These are phyloP conservation scores for Collybiopsis confluens DNA, from an alignment of 768 basidiomycete species.

Conservation along the genomic window DNA sequence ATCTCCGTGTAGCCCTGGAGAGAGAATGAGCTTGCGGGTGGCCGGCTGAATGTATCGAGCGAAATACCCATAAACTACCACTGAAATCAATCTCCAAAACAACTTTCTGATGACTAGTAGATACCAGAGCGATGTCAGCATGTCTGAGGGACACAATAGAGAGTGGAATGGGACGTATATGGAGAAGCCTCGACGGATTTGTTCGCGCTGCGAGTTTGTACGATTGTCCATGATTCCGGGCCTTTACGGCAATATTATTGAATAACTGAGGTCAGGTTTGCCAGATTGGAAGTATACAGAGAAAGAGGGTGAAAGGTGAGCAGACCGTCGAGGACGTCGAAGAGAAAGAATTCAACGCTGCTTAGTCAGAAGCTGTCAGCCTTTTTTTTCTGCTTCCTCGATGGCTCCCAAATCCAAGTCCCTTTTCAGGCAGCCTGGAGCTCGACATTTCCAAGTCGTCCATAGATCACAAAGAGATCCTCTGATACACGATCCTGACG, in stretches of 20 bases:
- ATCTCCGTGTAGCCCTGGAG: slow-evolving; percentile 89
- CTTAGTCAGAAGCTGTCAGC: not conserved
- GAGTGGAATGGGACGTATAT: slow-evolving; percentile 67
- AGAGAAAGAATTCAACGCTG: slow-evolving; percentile 11
- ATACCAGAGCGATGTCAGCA: slow-evolving; percentile 47
- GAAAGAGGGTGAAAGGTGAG: not conserved
- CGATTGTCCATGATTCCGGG: slow-evolving; percentile 41
- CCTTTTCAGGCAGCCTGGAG: slow-evolving; percentile 84
- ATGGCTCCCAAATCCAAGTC: slow-evolving; percentile 86
- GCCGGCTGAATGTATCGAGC: slow-evolving; percentile 5
- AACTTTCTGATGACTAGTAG: slow-evolving; percentile 94
- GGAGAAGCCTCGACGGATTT: slow-evolving; percentile 77
- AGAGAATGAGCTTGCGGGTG: slow-evolving; percentile 16
- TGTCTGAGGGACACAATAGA: slow-evolving; percentile 15
- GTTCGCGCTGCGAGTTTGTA: slow-evolving; percentile 69
- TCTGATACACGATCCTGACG: slow-evolving; percentile 89
- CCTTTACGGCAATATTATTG: slow-evolving; percentile 9
- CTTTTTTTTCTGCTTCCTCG: not conserved
- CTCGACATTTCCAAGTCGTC: slow-evolving; percentile 94
- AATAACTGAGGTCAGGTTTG: not conserved
- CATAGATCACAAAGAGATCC: slow-evolving; percentile 96
- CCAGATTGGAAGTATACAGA: slow-evolving; percentile 7
- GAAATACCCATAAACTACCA: slow-evolving; percentile 75
- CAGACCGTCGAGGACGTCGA: slow-evolving; percentile 6
- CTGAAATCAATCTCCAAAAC: slow-evolving; percentile 91